Evolutionary conservation across 176 grass and related monocot genomes (phyloP), one percentile per base, ranked within the genome.

Genomic region (Oryza punctata): DNA sequence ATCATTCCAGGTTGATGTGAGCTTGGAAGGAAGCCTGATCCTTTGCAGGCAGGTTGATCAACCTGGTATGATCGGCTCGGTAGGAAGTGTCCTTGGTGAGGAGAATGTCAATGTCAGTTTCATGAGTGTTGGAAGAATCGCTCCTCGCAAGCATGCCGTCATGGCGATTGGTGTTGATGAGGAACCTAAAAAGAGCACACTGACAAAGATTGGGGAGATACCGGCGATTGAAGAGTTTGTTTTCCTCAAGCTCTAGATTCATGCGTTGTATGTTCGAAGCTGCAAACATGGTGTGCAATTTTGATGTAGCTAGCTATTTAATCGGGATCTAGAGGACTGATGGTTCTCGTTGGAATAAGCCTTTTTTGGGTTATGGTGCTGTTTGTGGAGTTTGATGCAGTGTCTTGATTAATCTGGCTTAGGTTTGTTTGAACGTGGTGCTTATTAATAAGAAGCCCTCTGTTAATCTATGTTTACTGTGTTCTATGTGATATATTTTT

Each of bases 81-180:
- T 97, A 0, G 94, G 91, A 69, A 88, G 89, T 9, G 85, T 94
- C 23, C 30, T 97, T n/a, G 94, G 91, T 2, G 89, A 91, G 71
- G 88, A 90, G 78, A 97, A 97, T 8, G 85, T 97, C 21, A 97
- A 97, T 74, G 94, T 97, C 45, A 97, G 87, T 82, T 97, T 97
- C 90, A 97, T 97, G 94, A 97, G 94, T 35, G 94, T 97, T 0
- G 94, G 94, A 23, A 86, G 94, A 24, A 80, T 76, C 2, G 94
- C 87, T 11, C 94, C 94, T 59, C 88, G 94, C 45, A 89, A 89
- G 74, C 91, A 83, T 5, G 94, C 94, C 5, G 82, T 97, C 25
- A 97, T 97, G 94, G 91, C 94, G 0, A 97, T 97, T 0, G 94
- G 94, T 4, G 91, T 97, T 23, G 94, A 97, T 14, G 94, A 97